Base-by-base conservation (phyloP, 805 yeast genomes). In the Teunomyces pallodes region DNA sequence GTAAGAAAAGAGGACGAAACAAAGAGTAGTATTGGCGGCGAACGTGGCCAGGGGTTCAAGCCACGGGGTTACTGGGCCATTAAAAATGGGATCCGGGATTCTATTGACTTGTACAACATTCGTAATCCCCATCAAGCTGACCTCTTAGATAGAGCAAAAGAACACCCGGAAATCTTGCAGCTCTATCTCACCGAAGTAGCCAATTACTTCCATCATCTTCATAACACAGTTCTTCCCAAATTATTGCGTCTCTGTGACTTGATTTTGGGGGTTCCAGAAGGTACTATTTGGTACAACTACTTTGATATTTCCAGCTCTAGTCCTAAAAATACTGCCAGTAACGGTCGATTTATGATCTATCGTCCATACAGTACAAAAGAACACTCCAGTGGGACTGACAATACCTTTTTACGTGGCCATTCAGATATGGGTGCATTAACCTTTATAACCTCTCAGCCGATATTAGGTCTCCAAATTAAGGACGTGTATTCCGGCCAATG, bases 231-330 rank as follows among this genome's bases (percentile, higher is more conserved):
- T 6, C 35, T 49, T 24, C 52, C 49, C 17, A 42, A 43, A 17
- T 43, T 49, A 31, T 40, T 49, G 14, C 26, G 20, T n/a, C 44
- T 49, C 17, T 49, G 46, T 40, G 52, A 87, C 55, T 72, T 87
- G 56, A 87, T 87, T 57, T 87, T 87, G 91, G 94, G 86, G 64
- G 85, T 84, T 62, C 67, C 48, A 14, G 53, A 49, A 26, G 51
- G 48, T 8, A 48, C 48, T n/a, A 39, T 49, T 5, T 13, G 28
- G 38, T 33, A 17, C 9, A 30, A 35, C 12, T 49, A 46, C 36
- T 49, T 49, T 30, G 9, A 27, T 9, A 26, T 46, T 9, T 28
- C 33, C 7, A 49, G 49, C 5, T 42, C 51, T 17, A 53, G 55
- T 30, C 14, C 35, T 13, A 61, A 60, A 36, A 55, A 56, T n/a